Evolutionary conservation across 805 yeast species (phyloP), one percentile per base, ranked within the genome.

Genomic region (Metschnikowia baotianmanensis): DNA sequence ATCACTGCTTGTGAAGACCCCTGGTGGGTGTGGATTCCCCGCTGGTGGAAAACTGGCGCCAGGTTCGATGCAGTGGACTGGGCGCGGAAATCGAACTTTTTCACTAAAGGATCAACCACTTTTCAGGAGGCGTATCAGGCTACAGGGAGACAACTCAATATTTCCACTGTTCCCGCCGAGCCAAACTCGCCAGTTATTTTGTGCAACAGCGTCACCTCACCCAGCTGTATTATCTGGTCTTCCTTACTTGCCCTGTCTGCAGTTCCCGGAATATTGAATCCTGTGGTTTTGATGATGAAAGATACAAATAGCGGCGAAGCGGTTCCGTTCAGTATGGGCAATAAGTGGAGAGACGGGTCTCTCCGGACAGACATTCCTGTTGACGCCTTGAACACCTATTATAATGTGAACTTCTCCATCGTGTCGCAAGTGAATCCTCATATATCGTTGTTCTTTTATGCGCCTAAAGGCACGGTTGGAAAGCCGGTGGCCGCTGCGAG

Each of bases 401-500:
- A 80, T 59, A 84, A 86, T 52, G 88, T 82, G 25, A 84, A 79
- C 56, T 86, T 83, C 57, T 73, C 87, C 6, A 71, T 85, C 29
- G 93, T 86, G 15, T 80, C 88, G 15, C 95, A 85, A 63, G 91
- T 85, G 6, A 85, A 86, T 57, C 93, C 95, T 1, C 95, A 85
- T 58, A 82, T 85, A 23, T 74, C 84, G 33, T 65, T 86, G 16
- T 85, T 86, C 62, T 82, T 81, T 53, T 85, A 77, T 56, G 84
- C 88, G 6, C 88, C 91, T 18, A 74, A 82, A 50, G 95, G 95
- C 1, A 80, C 86, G 2, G 85, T 85, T 13, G 95, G 95, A 0
- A 69, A 83, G 42, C 95, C 95, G 0, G 86, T 86, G 17, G 73
- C 83, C 1, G 63, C 76, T 11, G 53, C 71, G 0, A 71, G 71